Conservation (phyloP, 768 basidiomycete species). For the Tylopilus rubrobrunneus region DNA sequence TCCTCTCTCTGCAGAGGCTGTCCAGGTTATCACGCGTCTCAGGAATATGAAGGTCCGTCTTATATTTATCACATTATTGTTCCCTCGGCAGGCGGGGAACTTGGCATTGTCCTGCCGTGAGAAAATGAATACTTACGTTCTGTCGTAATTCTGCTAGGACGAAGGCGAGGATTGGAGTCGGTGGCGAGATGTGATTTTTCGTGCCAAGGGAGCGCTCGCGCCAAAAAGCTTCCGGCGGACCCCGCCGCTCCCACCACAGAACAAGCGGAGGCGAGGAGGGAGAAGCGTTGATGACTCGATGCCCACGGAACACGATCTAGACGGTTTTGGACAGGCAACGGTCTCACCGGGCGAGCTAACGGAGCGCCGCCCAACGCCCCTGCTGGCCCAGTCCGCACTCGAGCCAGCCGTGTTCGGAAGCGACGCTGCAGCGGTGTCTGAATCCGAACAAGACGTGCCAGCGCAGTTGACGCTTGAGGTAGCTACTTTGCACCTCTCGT, state of each 20-base stretch:
- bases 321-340: neutral
- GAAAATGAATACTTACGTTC: constrained; percentile 2
- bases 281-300: constrained; percentile 15
- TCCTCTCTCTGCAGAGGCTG: constrained; percentile 71
- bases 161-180: constrained; percentile 87
- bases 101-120: neutral
- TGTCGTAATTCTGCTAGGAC: constrained; percentile 45
- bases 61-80: neutral
- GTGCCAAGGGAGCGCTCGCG: constrained; percentile 58
- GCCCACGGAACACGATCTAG: neutral
- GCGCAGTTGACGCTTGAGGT: constrained; percentile 44
- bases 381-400: neutral
- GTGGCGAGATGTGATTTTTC: constrained; percentile 83
- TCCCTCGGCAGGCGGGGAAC: neutral
- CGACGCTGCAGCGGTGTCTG: neutral
- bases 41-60: constrained; percentile 74
- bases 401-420: neutral
- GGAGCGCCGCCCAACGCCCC: neutral
- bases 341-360: neutral
- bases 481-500: constrained; percentile 37
- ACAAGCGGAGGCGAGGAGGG: constrained; percentile 57
- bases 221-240: constrained; percentile 27
- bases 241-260: constrained; percentile 54
- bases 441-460: neutral
- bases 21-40: constrained; percentile 70